A percentile compares a stretch with the other conserved stretches of the same genome.
These are phyloP conservation scores for Phlebopus sp. DNA, from an alignment of 1,284 basidiomycete species.

Conservation along the genomic window DNA sequence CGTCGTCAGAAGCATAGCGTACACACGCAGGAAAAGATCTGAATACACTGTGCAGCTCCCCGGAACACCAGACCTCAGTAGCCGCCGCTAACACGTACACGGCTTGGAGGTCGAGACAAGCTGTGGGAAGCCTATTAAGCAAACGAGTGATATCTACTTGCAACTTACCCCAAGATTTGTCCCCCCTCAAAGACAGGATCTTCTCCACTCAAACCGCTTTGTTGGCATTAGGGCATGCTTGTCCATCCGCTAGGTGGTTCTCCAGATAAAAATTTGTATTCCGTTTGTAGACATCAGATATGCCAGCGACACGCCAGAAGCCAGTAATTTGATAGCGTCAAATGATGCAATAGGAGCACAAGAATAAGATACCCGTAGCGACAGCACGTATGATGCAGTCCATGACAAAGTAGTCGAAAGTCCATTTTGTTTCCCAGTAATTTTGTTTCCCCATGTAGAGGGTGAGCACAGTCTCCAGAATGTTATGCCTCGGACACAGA, in stretches of 20 bases:
- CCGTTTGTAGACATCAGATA: neutral
- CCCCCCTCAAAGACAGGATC: too few species aligned
- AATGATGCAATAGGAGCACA: neutral
- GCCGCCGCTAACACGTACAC: too few species aligned
- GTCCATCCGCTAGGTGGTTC: neutral
- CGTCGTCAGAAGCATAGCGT: too few species aligned
- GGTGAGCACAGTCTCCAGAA: too few species aligned
- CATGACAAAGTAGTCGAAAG: neutral
- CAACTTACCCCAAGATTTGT: neutral
- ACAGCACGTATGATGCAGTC: neutral
- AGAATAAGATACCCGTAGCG: neutral
- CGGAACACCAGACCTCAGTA: too few species aligned
- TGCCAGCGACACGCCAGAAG: neutral
- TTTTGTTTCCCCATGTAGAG: neutral
- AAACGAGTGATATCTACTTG: neutral
- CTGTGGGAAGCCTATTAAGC: neutral
- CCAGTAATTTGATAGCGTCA: neutral
- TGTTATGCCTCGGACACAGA: slow-evolving; percentile 9
- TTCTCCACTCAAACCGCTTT: too few species aligned
- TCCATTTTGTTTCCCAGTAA: neutral
- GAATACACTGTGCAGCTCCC: too few species aligned
- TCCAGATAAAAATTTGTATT: neutral
- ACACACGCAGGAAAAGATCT: neutral
- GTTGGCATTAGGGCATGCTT: too few species aligned
- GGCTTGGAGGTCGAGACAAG: neutral